Percentiles rank a stretch among this genome's conserved stretches.
Evolutionary conservation across 805 yeast species (phyloP).

Genomic region (Suhomyces sp.): DNA sequence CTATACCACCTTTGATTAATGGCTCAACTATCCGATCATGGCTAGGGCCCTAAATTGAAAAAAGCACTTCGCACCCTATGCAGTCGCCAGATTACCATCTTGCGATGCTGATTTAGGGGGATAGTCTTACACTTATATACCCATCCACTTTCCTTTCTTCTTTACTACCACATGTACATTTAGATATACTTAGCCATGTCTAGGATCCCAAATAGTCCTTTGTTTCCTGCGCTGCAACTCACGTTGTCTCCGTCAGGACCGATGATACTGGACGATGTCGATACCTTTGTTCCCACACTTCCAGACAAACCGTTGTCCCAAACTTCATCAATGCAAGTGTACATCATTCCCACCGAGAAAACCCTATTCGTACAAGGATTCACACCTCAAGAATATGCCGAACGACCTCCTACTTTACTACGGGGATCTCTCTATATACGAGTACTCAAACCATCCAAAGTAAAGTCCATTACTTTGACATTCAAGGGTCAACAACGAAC

Average conservation of each 20-base stretch:
- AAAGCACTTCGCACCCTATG: no score
- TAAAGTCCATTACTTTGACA: slow-evolving; percentile 60
- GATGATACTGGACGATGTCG: slow-evolving; percentile 5
- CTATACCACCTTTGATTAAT: no score
- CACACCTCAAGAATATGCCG: slow-evolving; percentile 57
- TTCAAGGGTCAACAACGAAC: slow-evolving; percentile 74
- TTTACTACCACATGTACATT: no score
- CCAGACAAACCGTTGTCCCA: slow-evolving; percentile 59
- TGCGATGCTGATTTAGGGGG: no score
- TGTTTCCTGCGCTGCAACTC: slow-evolving; percentile 24
- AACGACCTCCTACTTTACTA: slow-evolving; percentile 72
- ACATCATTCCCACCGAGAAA: slow-evolving; percentile 76
- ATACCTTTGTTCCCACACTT: slow-evolving; percentile 39
- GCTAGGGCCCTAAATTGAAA: no score
- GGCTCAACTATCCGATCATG: no score
- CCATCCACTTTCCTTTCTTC: no score
- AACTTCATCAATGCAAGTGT: slow-evolving; percentile 67
- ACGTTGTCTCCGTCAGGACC: slow-evolving; percentile 9
- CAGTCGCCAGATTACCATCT: no score
- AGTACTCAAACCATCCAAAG: slow-evolving; percentile 66
- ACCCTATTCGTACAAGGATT: slow-evolving; percentile 81
- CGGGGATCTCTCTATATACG: slow-evolving; percentile 77
- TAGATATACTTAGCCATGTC: no score
- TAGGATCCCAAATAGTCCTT: slow-evolving; percentile 18
- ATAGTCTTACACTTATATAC: no score